Conservation (phyloP, 805 yeast species). For the Kuraishia ogatae region DNA sequence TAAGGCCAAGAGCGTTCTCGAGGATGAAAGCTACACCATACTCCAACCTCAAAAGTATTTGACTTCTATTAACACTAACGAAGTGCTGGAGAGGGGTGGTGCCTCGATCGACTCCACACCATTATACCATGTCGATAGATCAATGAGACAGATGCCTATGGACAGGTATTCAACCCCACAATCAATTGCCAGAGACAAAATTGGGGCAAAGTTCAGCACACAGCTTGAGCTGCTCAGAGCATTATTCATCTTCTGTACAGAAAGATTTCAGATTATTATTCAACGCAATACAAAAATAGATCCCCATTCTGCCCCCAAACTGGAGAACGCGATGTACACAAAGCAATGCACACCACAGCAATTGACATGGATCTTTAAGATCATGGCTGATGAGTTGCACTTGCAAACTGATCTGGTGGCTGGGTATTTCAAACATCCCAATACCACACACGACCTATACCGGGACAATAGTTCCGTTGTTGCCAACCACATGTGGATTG, state of each 20-base stretch:
- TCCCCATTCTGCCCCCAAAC: slow-evolving; percentile 18
- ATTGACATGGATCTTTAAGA: slow-evolving; percentile 66
- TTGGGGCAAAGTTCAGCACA: slow-evolving; percentile 42
- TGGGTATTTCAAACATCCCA: slow-evolving; percentile 81
- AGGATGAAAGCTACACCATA: slow-evolving; percentile 51
- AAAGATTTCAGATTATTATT: slow-evolving; percentile 37
- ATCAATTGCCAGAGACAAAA: slow-evolving; percentile 43
- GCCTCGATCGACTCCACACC: slow-evolving; percentile 15
- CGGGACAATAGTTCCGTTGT: slow-evolving; percentile 35
- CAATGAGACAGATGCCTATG: slow-evolving; percentile 26
- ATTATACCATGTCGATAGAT: slow-evolving; percentile 33
- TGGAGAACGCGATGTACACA: slow-evolving; percentile 18
- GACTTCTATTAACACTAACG: slow-evolving; percentile 39
- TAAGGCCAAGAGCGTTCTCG: slow-evolving; percentile 56
- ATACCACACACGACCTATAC: slow-evolving; percentile 35
- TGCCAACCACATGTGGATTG: slow-evolving; percentile 86
- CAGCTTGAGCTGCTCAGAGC: slow-evolving; percentile 60
- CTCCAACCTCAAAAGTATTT: slow-evolving; percentile 51
- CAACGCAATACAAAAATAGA: slow-evolving; percentile 18
- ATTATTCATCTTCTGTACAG: slow-evolving; percentile 51
- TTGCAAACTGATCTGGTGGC: slow-evolving; percentile 68
- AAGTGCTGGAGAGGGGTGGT: slow-evolving; percentile 15
- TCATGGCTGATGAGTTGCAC: slow-evolving; percentile 60
- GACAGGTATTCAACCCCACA: slow-evolving; percentile 38
- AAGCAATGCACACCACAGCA: slow-evolving; percentile 38